Conservation (phyloP, 257 asterid genomes). For the Solanum dulcamara region DNA sequence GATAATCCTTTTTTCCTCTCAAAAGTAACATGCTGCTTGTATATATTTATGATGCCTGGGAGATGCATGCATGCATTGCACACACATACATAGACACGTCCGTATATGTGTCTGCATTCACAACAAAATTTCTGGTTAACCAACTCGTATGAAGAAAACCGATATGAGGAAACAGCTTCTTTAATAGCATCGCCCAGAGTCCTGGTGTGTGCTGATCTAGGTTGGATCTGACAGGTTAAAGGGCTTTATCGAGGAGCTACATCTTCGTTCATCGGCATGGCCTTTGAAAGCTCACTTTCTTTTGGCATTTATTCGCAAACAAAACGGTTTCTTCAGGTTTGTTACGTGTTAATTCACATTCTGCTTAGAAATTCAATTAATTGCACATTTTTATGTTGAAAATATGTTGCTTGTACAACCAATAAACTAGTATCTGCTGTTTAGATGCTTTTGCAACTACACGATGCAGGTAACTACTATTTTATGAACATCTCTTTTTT, state of each 20-base stretch:
- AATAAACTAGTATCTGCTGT: neutral
- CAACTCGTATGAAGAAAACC: neutral
- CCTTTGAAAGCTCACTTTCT: constrained; percentile 84
- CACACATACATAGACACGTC: neutral
- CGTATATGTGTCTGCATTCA: neutral
- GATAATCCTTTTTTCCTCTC: neutral
- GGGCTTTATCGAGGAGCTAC: constrained; percentile 93
- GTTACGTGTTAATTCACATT: neutral
- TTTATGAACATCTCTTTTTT: neutral
- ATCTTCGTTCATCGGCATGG: constrained; percentile 85
- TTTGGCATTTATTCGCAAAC: constrained; percentile 91
- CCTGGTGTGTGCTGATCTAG: neutral
- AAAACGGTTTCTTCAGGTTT: constrained; percentile 68
- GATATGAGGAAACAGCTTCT: neutral
- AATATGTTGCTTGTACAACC: neutral
- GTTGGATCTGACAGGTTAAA: constrained; percentile 43
- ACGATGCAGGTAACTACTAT: neutral
- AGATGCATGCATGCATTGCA: neutral
- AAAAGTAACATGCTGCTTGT: neutral
- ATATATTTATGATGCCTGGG: neutral
- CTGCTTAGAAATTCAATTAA: neutral
- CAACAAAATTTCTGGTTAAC: neutral
- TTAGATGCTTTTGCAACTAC: neutral
- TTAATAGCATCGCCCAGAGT: neutral
- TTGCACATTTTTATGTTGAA: neutral